Percentiles rank a stretch among this genome's conserved stretches.
phyloP scores from a whole-genome alignment of 768 basidiomycete genomes.

The Filobasidium floriforme region DNA sequence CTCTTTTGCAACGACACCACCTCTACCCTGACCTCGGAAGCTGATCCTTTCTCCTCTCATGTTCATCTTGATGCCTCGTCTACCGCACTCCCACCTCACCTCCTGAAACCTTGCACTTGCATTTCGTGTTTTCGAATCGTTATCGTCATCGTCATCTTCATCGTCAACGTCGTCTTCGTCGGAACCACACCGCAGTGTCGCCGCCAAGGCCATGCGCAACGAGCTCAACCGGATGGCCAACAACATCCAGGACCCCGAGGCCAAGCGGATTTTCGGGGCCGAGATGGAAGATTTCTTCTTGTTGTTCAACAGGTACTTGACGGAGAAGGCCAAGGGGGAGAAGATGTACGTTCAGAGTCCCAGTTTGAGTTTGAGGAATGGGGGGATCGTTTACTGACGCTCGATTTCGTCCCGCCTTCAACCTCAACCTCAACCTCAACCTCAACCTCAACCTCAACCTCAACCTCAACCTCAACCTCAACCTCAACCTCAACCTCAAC shows the following conservation, averaged over 20 bases:
- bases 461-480: background rate
- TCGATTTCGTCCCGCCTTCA: background rate
- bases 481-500: background rate
- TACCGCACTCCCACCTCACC: too few species aligned
- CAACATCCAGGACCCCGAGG: conserved; percentile 62
- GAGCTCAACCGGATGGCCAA: conserved; percentile 86
- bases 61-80: too few species aligned
- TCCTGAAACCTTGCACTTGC: too few species aligned
- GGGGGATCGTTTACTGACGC: background rate
- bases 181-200: conserved; percentile 1
- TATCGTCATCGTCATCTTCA: too few species aligned
- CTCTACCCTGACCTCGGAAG: background rate
- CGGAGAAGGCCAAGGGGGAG: conserved; percentile 74
- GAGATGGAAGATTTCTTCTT: conserved; percentile 97
- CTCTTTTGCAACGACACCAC: background rate
- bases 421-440: background rate
- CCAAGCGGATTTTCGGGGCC: conserved; percentile 81
- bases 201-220: conserved; percentile 89
- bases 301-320: conserved; percentile 88
- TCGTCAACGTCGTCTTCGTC: background rate
- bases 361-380: too few species aligned
- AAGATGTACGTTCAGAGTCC: conserved; percentile 79
- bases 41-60: too few species aligned
- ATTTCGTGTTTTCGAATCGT: too few species aligned
- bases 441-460: background rate